Base-by-base conservation (phyloP, 2,329 filamentous ascomycete species). In the Aspergillus fumigatus region DNA sequence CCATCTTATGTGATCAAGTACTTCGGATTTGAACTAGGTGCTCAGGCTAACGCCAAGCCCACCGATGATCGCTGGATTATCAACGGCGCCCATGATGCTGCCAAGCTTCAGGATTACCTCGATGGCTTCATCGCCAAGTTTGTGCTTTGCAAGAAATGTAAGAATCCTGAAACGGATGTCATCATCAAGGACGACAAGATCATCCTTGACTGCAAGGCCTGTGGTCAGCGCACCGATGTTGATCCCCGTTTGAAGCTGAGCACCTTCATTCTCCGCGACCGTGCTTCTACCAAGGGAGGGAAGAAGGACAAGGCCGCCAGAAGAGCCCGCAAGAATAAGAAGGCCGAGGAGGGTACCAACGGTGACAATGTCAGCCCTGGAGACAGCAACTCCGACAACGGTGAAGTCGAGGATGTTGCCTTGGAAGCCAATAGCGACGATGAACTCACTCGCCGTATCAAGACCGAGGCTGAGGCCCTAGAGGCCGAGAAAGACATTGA, bases 31-130 rank as follows among this genome's bases (percentile, higher is more conserved):
- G 94, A 99, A 80, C 87, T 99, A 57, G 94, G 94, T 75, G 94
- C 94, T 68, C 94, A 97, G 82, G 97, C 94, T 81, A 97, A 97
- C 80, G 92, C 92, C 68, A 94, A 97, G 74, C 93, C 94, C 65
- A 87, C 91, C 70, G 93, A 97, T 75, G 94, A 99, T 75, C 94
- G 94, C 75, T 99, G 94, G 93, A 99, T 99, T 80, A 97, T 99
- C 85, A 99, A 99, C 80, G 94, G 94, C 74, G 91, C 93, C 65
- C 94, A 99, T 75, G 94, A 99, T 66, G 87, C 93, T 61, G 80
- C 83, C 76, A 97, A 97, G 83, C 88, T 99, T 50, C 94, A 99
- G 82, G 94, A 97, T 75, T 92, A 97, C 69, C 89, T 99, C 50
- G 93, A 97, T 75, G 92, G 92, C 68, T 99, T 99, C 84, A 99